phyloP scores from a whole-genome alignment of 2,329 filamentous ascomycete genomes.

The Didymellaceae sp. region DNA sequence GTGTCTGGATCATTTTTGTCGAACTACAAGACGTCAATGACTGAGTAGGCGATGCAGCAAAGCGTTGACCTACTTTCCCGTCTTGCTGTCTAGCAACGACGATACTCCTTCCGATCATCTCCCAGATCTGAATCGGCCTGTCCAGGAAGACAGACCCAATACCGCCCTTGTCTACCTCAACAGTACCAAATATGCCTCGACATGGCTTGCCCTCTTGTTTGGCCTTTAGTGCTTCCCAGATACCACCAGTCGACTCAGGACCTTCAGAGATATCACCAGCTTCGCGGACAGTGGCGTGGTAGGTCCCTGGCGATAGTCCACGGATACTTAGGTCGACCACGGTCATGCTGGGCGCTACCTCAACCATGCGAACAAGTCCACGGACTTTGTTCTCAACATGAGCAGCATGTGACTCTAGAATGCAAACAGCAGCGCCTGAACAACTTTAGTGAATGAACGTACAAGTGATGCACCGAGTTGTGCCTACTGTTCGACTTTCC shows the following conservation, averaged over 20 bases:
- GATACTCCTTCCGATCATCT: constrained; percentile 92
- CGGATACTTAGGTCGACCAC: constrained; percentile 87
- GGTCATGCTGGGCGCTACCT: constrained; percentile 79
- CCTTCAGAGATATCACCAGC: constrained; percentile 86
- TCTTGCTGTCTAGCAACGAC: constrained; percentile 76
- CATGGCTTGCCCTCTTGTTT: constrained; percentile 55
- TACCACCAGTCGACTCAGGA: constrained; percentile 78
- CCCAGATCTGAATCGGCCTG: constrained; percentile 86
- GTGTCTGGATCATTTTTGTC: constrained; percentile 77
- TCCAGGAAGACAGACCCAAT: constrained; percentile 82
- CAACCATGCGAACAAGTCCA: constrained; percentile 91
- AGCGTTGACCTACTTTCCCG: constrained; percentile 46
- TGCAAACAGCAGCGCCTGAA: constrained; percentile 84
- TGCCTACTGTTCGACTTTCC: constrained; percentile 81
- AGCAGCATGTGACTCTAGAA: constrained; percentile 82
- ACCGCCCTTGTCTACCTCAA: constrained; percentile 78
- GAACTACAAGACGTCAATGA: constrained; percentile 23
- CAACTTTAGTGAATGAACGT: constrained; percentile 5
- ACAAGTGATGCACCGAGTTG: constrained; percentile 4
- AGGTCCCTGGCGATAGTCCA: constrained; percentile 80
- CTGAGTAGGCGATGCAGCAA: background rate
- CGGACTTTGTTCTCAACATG: constrained; percentile 72
- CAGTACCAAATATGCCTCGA: constrained; percentile 72
- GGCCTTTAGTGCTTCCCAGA: constrained; percentile 70
- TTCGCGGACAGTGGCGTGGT: constrained; percentile 83